These are phyloP conservation scores for Microsporum ferrugineum DNA, from an alignment of 2,329 filamentous ascomycete species.

Conservation along the genomic window DNA sequence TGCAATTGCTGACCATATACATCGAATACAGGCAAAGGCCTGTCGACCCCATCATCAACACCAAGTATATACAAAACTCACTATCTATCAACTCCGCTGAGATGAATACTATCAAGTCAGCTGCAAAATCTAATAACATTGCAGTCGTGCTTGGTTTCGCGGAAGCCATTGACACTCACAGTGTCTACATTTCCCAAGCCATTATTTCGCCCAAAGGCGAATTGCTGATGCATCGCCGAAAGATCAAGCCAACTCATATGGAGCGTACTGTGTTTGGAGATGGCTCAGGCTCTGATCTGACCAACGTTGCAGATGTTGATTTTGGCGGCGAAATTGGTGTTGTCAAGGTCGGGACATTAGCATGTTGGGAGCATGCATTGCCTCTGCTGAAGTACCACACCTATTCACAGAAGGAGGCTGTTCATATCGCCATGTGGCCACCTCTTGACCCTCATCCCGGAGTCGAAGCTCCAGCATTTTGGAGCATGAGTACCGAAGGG, in stretches of 20 bases:
- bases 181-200: slow-evolving; percentile 38
- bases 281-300: slow-evolving; percentile 26
- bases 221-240: slow-evolving; percentile 33
- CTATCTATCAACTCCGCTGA: slow-evolving; percentile 23
- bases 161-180: slow-evolving; percentile 26
- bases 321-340: slow-evolving; percentile 22
- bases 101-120: slow-evolving; percentile 28
- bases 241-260: slow-evolving; percentile 45
- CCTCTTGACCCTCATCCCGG: slow-evolving; percentile 17
- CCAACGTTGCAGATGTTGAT: slow-evolving; percentile 31
- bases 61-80: slow-evolving; percentile 26
- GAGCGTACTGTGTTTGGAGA: slow-evolving; percentile 43
- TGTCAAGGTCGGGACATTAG: slow-evolving; percentile 32
- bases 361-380: slow-evolving; percentile 44
- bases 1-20: not conserved
- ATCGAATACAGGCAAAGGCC: slow-evolving; percentile 20
- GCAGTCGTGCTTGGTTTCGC: slow-evolving; percentile 37
- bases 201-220: slow-evolving; percentile 36
- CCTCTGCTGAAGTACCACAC: slow-evolving; percentile 41
- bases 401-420: slow-evolving; percentile 34
- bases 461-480: slow-evolving; percentile 17
- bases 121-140: slow-evolving; percentile 30
- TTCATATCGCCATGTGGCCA: slow-evolving; percentile 43
- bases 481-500: slow-evolving; percentile 25
- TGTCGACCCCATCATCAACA: slow-evolving; percentile 23